Conservation (phyloP, 1,139 yeast genomes). For the Nadsonia starkeyi-henricii region DNA sequence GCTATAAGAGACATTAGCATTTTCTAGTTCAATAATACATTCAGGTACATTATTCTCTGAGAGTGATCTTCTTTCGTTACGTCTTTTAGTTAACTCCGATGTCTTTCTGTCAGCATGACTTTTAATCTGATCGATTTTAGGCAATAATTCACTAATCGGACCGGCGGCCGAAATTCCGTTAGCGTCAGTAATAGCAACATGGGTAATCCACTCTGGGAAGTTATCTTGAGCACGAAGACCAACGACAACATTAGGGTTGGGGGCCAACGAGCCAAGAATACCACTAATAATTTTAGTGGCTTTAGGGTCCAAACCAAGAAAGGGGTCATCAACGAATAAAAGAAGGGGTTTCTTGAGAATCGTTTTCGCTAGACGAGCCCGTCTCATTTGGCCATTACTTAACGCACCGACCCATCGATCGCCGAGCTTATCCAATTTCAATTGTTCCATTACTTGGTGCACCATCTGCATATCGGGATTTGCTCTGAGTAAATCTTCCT, state of each 20-base stretch:
- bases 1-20: slow-evolving; percentile 53
- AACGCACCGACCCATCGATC: slow-evolving; percentile 73
- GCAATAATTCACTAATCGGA: slow-evolving; percentile 22
- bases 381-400: slow-evolving; percentile 84
- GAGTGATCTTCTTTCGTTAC: not conserved
- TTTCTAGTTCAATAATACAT: slow-evolving; percentile 40
- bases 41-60: slow-evolving; percentile 16
- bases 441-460: slow-evolving; percentile 30
- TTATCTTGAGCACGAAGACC: slow-evolving; percentile 69
- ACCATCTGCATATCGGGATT: slow-evolving; percentile 23
- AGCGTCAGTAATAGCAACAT: slow-evolving; percentile 46
- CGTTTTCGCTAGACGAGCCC: slow-evolving; percentile 75
- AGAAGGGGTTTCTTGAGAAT: slow-evolving; percentile 51
- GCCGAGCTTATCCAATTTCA: slow-evolving; percentile 43
- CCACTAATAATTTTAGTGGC: slow-evolving; percentile 50
- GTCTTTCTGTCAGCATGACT: slow-evolving; percentile 7
- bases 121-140: slow-evolving; percentile 21
- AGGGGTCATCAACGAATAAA: slow-evolving; percentile 77
- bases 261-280: slow-evolving; percentile 28
- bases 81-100: slow-evolving; percentile 1
- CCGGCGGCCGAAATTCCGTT: slow-evolving; percentile 43
- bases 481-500: slow-evolving; percentile 35
- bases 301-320: slow-evolving; percentile 73
- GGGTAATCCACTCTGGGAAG: slow-evolving; percentile 67
- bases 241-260: slow-evolving; percentile 38